Percentiles rank a stretch among this genome's conserved stretches.
phyloP scores from a whole-genome alignment of 2,329 filamentous ascomycete genomes.

The Lasiodiplodia theobromae region DNA sequence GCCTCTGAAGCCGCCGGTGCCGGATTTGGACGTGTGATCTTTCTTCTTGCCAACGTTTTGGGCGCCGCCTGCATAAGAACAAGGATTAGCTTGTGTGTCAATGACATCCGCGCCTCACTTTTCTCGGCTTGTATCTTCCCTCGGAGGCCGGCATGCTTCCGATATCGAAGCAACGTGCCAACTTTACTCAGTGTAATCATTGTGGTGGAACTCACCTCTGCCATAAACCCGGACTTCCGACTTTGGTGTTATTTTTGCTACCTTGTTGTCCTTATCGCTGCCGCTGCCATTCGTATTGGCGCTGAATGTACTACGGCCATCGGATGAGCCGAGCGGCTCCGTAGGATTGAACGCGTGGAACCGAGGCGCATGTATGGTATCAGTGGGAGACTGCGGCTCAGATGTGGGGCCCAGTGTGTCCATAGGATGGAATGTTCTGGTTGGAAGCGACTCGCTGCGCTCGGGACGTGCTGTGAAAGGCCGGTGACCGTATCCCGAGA shows the following conservation, averaged over 20 bases:
- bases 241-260: conserved; percentile 54
- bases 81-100: conserved; percentile 21
- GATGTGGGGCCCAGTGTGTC: conserved; percentile 10
- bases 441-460: conserved; percentile 39
- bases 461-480: conserved; percentile 38
- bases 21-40: conserved; percentile 21
- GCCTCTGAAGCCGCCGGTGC: conserved; percentile 28
- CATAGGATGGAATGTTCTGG: conserved; percentile 8
- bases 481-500: conserved; percentile 36
- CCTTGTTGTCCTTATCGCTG: conserved; percentile 43
- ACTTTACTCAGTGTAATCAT: no score
- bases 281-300: conserved; percentile 46
- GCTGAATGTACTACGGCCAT: conserved; percentile 51
- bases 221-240: conserved; percentile 62
- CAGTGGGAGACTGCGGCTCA: conserved; percentile 23
- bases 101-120: neutral
- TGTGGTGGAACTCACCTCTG: conserved; percentile 54
- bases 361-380: conserved; percentile 24
- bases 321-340: conserved; percentile 36
- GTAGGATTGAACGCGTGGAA: conserved; percentile 28
- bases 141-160: neutral
- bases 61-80: conserved; percentile 51
- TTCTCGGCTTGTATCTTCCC: neutral
- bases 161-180: neutral
- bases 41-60: conserved; percentile 63